Evolutionary conservation across 345 rosid genomes (phyloP).

Genomic region (Eucalyptus virginea): DNA sequence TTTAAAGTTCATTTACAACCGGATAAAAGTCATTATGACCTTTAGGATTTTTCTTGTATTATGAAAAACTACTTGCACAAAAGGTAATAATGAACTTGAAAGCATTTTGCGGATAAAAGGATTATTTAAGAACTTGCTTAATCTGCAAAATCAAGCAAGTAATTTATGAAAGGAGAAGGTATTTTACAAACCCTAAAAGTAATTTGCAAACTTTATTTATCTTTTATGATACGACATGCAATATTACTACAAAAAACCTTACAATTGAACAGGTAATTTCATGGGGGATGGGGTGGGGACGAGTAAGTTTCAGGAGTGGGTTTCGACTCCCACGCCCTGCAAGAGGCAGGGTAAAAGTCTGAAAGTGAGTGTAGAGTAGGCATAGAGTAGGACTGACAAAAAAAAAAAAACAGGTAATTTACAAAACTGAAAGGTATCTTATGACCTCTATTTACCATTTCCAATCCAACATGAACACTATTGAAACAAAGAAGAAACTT

Average conservation of each 20-base stretch:
- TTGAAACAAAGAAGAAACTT: not conserved
- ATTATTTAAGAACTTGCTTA: not conserved
- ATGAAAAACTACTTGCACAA: not conserved
- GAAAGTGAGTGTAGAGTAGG: no score
- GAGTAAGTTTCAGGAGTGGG: no score
- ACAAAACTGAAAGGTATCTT: not conserved
- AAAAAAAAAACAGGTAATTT: not conserved
- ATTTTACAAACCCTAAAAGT: not conserved
- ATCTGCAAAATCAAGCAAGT: not conserved
- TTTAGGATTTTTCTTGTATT: not conserved
- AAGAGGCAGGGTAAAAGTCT: no score
- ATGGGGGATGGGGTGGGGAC: no score
- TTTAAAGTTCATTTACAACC: not conserved
- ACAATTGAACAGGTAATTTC: not conserved
- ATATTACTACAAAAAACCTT: not conserved
- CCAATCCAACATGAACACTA: not conserved
- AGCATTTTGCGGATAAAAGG: not conserved
- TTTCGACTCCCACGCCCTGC: no score
- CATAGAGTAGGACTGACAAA: no score
- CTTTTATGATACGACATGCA: not conserved
- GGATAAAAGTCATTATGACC: not conserved
- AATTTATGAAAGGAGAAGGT: not conserved
- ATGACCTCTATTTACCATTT: not conserved
- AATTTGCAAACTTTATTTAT: not conserved
- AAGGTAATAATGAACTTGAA: not conserved